These are phyloP conservation scores for Sisymbrium altissimum DNA, from an alignment of 345 rosid genomes.

Conservation along the genomic window DNA sequence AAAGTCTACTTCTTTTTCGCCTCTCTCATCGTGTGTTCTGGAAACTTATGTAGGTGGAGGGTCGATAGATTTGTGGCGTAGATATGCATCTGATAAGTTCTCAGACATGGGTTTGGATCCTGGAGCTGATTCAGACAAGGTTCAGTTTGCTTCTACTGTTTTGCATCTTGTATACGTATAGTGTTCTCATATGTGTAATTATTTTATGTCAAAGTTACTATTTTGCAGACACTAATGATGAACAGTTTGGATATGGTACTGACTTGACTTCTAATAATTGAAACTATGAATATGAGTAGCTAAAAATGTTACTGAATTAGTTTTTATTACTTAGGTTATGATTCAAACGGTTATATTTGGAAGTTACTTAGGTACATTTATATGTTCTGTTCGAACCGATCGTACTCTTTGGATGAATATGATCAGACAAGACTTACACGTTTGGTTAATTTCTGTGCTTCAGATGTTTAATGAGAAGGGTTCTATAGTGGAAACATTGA, in stretches of 20 bases:
- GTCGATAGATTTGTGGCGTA: conserved; percentile 39
- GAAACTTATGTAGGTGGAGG: conserved; percentile 27
- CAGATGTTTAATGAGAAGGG: conserved; percentile 35
- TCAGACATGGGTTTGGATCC: conserved; percentile 39
- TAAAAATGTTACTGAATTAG: no score
- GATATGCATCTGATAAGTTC: conserved; percentile 40
- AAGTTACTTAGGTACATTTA: background rate
- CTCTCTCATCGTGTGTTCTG: background rate
- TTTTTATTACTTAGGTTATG: background rate
- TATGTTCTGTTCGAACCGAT: background rate
- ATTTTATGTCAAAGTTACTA: background rate
- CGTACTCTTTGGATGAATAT: no score
- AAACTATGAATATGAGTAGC: no score
- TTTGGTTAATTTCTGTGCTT: background rate
- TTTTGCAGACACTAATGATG: background rate
- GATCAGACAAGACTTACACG: background rate
- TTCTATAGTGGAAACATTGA: conserved; percentile 53
- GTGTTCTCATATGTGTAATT: background rate
- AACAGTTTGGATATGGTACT: no score
- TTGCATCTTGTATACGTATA: background rate
- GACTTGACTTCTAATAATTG: no score
- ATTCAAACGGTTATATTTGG: background rate
- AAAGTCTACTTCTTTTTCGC: background rate
- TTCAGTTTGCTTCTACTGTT: no score
- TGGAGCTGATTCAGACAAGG: conserved; percentile 40